Evolutionary conservation across 1,139 yeast genomes (phyloP).

Genomic region (Kurtzmaniella quercitrusa): DNA sequence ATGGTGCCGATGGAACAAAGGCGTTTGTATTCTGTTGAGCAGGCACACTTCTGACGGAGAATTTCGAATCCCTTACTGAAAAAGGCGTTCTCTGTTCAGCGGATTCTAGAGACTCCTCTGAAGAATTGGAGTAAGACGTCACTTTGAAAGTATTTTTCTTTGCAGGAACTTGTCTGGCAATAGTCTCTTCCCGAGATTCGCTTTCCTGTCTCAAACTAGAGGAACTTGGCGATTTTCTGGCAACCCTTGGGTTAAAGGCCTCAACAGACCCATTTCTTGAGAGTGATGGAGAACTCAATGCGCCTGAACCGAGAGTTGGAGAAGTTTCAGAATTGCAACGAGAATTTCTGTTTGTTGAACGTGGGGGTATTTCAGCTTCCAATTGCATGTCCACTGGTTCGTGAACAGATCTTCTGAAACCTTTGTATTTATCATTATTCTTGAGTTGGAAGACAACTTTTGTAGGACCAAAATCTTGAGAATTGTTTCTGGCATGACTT

Average conservation of each 20-base stretch:
- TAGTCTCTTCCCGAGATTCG: slow-evolving; percentile 12
- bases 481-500: not conserved
- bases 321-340: not conserved
- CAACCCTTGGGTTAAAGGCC: slow-evolving; percentile 15
- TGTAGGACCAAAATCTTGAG: slow-evolving; percentile 11
- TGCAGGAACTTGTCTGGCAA: not conserved
- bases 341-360: not conserved
- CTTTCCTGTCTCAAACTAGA: slow-evolving; percentile 10
- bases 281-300: not conserved
- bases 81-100: slow-evolving; percentile 1
- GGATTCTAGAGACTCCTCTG: not conserved
- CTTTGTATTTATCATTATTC: slow-evolving; percentile 38
- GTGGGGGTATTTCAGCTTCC: slow-evolving; percentile 5
- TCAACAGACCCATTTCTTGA: not conserved
- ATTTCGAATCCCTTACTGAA: slow-evolving; percentile 4
- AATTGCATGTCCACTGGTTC: slow-evolving; percentile 16
- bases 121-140: not conserved
- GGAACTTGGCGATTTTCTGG: not conserved
- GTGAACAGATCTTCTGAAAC: slow-evolving; percentile 41
- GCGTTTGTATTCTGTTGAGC: not conserved
- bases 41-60: not conserved
- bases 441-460: slow-evolving; percentile 20
- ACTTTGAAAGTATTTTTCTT: slow-evolving; percentile 4
- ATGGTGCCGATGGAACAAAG: slow-evolving; percentile 8
- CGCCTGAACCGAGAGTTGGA: not conserved